These are phyloP conservation scores for Exophiala spinifera DNA, from an alignment of 2,329 filamentous ascomycete species.

Conservation along the genomic window DNA sequence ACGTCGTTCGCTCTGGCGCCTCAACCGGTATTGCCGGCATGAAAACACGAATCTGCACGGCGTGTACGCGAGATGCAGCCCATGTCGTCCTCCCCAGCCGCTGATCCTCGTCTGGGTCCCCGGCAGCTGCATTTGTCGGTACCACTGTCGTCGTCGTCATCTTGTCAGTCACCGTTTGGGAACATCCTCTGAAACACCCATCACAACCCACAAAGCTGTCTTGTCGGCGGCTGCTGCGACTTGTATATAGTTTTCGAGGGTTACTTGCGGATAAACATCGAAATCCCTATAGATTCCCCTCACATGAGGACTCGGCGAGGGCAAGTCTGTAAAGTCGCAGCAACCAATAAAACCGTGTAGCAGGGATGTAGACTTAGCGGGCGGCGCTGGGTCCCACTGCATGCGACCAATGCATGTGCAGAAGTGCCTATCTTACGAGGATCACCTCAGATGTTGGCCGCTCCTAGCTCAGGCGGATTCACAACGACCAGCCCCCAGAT, in stretches of 20 bases:
- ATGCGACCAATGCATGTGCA: constrained; percentile 21
- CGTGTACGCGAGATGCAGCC: background rate
- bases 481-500: constrained; percentile 11
- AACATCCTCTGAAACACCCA: constrained; percentile 20
- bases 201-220: constrained; percentile 5
- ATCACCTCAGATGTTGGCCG: constrained; percentile 24
- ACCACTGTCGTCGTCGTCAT: constrained; percentile 5
- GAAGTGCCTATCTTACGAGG: constrained; percentile 23
- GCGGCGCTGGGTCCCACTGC: constrained; percentile 10
- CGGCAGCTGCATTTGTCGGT: background rate
- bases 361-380: constrained; percentile 24
- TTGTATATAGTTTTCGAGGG: constrained; percentile 5
- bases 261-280: background rate
- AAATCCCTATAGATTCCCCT: constrained; percentile 4
- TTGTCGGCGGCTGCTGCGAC: constrained; percentile 24
- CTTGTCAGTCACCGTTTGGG: constrained; percentile 8
- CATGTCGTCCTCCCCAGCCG: constrained; percentile 6
- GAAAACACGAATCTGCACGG: background rate
- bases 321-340: background rate
- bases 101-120: constrained; percentile 5
- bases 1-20: too few relatives aligned
- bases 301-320: constrained; percentile 22
- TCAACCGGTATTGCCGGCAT: background rate
- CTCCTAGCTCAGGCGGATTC: constrained; percentile 26
- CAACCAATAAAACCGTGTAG: constrained; percentile 20